Conservation (phyloP, 768 basidiomycete species). For the Tylopilus felleus region DNA sequence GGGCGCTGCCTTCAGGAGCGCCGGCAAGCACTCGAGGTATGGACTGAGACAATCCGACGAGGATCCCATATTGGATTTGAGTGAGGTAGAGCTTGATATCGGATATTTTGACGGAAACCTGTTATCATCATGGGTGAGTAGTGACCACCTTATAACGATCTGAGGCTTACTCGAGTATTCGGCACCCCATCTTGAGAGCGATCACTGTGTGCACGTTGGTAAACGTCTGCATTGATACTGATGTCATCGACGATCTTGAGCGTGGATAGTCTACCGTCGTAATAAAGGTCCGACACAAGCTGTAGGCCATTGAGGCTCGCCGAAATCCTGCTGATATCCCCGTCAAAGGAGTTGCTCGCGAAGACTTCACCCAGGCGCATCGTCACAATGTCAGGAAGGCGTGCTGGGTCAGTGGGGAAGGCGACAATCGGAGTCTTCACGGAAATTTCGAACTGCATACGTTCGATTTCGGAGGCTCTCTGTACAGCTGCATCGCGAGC, state of each 20-base stretch:
- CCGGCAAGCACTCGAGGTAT: constrained; percentile 64
- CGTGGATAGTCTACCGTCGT: constrained; percentile 43
- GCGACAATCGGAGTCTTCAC: constrained; percentile 90
- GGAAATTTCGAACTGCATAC: constrained; percentile 89
- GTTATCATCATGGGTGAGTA: constrained; percentile 7
- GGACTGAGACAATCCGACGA: constrained; percentile 63
- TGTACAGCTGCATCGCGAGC: constrained; percentile 92
- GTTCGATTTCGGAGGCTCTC: constrained; percentile 86
- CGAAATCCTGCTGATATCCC: constrained; percentile 51
- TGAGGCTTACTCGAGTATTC: constrained; percentile 63
- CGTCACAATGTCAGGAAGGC: constrained; percentile 64
- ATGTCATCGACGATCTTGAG: constrained; percentile 95
- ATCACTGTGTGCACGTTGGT: constrained; percentile 59
- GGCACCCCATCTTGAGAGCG: constrained; percentile 55
- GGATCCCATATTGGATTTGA: constrained; percentile 73
- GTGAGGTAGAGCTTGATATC: constrained; percentile 84
- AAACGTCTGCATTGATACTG: constrained; percentile 62
- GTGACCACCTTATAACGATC: not conserved
- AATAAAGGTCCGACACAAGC: constrained; percentile 65
- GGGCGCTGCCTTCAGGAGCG: constrained; percentile 40
- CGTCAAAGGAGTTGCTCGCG: constrained; percentile 72
- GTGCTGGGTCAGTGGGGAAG: constrained; percentile 68
- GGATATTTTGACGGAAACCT: constrained; percentile 75
- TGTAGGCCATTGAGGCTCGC: constrained; percentile 84
- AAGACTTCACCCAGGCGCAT: constrained; percentile 87